These are phyloP conservation scores for Herpetomonas muscarum DNA, from an alignment of 208 protist species.

Conservation along the genomic window DNA sequence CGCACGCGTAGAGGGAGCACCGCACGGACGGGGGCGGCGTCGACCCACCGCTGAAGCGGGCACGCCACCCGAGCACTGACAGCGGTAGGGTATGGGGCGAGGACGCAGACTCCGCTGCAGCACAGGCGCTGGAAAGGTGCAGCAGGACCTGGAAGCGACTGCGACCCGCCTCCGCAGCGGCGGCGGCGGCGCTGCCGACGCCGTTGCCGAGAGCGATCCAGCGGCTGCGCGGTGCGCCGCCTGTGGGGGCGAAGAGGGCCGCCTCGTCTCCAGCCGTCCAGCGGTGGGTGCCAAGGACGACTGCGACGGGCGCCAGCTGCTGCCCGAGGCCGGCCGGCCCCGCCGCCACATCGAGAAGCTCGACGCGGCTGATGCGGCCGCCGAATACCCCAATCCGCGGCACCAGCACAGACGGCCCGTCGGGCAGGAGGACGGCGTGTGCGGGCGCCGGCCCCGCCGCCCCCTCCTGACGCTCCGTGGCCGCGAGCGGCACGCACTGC, in stretches of 20 bases:
- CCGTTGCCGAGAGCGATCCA: neutral
- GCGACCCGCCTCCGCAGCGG: too few relatives aligned
- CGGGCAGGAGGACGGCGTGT: neutral
- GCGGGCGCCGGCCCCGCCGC: too few relatives aligned
- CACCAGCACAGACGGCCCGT: neutral
- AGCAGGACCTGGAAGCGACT: too few relatives aligned
- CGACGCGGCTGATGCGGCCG: neutral
- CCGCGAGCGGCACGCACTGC: neutral
- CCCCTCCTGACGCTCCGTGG: neutral
- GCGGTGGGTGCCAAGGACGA: neutral
- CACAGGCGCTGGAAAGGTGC: too few relatives aligned
- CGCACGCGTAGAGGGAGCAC: too few relatives aligned
- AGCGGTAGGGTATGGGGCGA: too few relatives aligned
- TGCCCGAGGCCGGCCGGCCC: neutral
- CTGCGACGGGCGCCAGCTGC: neutral
- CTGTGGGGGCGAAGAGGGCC: neutral
- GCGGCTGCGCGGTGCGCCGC: too few relatives aligned
- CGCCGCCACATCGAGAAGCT: neutral
- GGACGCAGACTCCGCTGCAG: too few relatives aligned
- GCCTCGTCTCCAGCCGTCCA: neutral
- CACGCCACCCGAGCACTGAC: too few relatives aligned
- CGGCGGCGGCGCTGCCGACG: neutral
- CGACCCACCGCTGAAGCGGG: too few relatives aligned
- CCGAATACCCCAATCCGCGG: neutral
- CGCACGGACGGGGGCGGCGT: too few relatives aligned